Base-by-base conservation (phyloP, 768 basidiomycete genomes). In the Boletus rex-veris region DNA sequence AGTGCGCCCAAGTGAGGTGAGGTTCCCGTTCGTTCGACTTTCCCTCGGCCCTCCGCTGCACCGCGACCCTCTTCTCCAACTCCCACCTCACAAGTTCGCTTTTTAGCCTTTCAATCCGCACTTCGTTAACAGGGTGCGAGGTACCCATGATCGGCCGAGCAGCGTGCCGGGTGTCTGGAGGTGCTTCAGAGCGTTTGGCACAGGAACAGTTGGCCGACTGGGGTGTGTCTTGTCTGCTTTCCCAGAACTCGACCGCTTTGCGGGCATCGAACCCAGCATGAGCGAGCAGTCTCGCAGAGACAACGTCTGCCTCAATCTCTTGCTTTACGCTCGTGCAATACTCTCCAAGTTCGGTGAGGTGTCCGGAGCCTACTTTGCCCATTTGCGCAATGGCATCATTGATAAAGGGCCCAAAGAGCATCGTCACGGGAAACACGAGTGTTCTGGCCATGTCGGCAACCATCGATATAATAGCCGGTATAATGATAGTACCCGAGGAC, bases 241-340 rank as follows among this genome's bases (percentile, higher is more conserved):
- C 84, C 91, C 95, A 98, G 68, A 97, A 96, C 14, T 73, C 75
- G 41, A 94, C 78, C 7, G 96, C 90, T 43, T 77, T 75, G 35
- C 86, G 82, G 3, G 95, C 90, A 72, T 97, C 92, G 64, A 89
- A 98, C 6, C 93, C 92, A 0, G 95, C 88, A 65, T 92, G 82
- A 0, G 95, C 92, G 35, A 99, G 82, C n/a, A 99, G 75, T 56
- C 94, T 79, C 7, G 87, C 80, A 12, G 91, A 93, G 36, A 95
- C 92, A 31, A 92, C 72, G 65, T 98, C 94, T 14, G 94, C 96
- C 68, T 99, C 96, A 14, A 90, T 81, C 69, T 99, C 96, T 67
- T 98, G 90, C 42, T 80, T 81, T 53, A 84, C 75, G 54, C 83
- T 90, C 43, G 86, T 91, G 65, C 92, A 95, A 48, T 82, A 78